phyloP scores from a whole-genome alignment of 2,329 filamentous ascomycete species.

The Paraphoma chrysanthemicola region DNA sequence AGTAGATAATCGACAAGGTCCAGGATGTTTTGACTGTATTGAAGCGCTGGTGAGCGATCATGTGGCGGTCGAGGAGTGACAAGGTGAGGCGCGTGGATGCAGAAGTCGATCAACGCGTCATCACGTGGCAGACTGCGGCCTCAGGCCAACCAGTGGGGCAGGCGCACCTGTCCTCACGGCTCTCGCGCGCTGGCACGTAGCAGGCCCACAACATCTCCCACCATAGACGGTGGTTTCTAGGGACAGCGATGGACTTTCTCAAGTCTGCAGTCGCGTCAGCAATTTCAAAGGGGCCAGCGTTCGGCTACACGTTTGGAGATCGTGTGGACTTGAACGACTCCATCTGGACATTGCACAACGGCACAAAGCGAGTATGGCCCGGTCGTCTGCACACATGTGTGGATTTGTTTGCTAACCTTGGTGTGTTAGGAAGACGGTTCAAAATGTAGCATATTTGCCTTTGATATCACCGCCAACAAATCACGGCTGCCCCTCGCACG shows the following conservation, averaged over 20 bases:
- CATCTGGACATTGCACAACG: constrained; percentile 96
- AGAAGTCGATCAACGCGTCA: constrained; percentile 10
- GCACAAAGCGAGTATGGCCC: constrained; percentile 77
- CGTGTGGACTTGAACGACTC: constrained; percentile 90
- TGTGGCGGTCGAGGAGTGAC: background rate
- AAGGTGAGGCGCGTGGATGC: background rate
- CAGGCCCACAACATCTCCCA: constrained; percentile 1
- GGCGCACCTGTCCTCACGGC: constrained; percentile 23
- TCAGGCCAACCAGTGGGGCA: constrained; percentile 17
- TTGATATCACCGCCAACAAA: constrained; percentile 84
- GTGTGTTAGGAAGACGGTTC: constrained; percentile 82
- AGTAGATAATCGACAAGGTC: background rate
- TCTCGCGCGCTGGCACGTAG: constrained; percentile 4
- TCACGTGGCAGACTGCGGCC: constrained; percentile 13
- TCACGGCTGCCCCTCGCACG: constrained; percentile 83
- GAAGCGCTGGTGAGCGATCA: too few species aligned
- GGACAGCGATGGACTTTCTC: constrained; percentile 84
- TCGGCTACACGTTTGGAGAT: constrained; percentile 92
- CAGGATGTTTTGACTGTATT: too few species aligned
- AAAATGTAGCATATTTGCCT: constrained; percentile 95
- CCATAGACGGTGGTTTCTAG: background rate
- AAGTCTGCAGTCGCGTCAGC: constrained; percentile 97
- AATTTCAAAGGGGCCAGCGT: constrained; percentile 91
- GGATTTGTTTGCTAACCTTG: constrained; percentile 25
- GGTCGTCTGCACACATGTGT: constrained; percentile 12